These are phyloP conservation scores for Grosmannia clavigera DNA, from an alignment of 2,329 filamentous ascomycete species.

Conservation along the genomic window DNA sequence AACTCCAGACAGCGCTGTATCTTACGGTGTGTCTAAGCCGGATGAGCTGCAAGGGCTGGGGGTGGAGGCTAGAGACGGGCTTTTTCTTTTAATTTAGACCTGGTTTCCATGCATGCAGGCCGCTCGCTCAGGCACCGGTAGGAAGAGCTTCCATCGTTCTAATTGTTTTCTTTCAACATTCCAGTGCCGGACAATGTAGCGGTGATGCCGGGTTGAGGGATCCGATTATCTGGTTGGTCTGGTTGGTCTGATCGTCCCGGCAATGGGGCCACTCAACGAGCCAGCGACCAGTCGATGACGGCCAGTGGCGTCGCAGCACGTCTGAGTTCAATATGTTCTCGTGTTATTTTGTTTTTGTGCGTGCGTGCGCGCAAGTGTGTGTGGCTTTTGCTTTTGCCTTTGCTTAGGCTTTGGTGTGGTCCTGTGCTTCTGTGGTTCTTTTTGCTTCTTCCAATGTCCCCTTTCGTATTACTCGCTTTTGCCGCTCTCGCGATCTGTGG, in stretches of 20 bases:
- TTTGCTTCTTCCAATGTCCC: too few species aligned
- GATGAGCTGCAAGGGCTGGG: not conserved
- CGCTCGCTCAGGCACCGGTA: not conserved
- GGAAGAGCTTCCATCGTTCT: not conserved
- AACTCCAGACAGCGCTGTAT: not conserved
- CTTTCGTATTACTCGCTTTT: not conserved
- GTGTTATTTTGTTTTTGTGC: not conserved
- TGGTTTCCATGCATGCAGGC: not conserved
- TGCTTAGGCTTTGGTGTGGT: not conserved
- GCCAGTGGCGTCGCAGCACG: not conserved
- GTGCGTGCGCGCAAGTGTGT: not conserved
- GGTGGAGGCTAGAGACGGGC: not conserved
- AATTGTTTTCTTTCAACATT: not conserved
- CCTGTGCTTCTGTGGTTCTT: not conserved
- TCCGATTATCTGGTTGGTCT: not conserved
- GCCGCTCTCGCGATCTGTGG: not conserved
- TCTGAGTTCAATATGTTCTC: not conserved
- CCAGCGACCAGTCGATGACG: not conserved
- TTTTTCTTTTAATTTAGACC: not conserved
- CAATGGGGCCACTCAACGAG: not conserved
- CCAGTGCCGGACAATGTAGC: not conserved
- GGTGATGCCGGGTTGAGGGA: not conserved
- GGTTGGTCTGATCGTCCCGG: not conserved
- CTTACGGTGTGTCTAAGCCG: conserved; percentile 1
- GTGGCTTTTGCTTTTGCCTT: not conserved